Evolutionary conservation across 176 grass and related monocot species (phyloP).

Genomic region (Alloteropsis semialata): DNA sequence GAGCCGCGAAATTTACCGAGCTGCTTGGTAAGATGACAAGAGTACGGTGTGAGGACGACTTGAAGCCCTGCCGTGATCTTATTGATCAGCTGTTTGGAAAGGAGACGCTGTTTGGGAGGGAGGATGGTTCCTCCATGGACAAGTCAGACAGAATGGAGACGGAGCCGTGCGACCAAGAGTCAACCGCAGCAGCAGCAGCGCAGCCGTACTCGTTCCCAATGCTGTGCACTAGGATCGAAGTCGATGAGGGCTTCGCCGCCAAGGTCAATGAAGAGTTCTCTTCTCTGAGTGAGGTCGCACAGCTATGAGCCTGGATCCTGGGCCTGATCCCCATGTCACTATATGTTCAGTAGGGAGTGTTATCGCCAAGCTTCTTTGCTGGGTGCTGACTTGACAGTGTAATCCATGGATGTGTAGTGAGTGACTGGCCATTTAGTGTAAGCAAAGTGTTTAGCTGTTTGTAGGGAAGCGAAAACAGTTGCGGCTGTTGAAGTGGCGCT

Average conservation of each 20-base stretch:
- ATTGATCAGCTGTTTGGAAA: conserved; percentile 34
- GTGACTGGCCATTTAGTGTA: background rate
- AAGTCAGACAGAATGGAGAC: background rate
- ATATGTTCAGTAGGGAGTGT: background rate
- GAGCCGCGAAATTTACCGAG: conserved; percentile 45
- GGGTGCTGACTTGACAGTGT: background rate
- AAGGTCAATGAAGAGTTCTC: conserved; percentile 48
- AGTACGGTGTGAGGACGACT: conserved; percentile 54
- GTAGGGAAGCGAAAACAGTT: background rate
- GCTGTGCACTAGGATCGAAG: conserved; percentile 26
- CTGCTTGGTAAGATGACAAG: conserved; percentile 62
- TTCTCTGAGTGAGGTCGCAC: conserved; percentile 31
- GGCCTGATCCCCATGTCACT: background rate
- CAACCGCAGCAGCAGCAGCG: conserved; percentile 3
- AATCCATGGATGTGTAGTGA: background rate
- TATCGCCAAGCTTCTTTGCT: background rate
- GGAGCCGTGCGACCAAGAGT: background rate
- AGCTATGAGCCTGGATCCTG: conserved; percentile 47
- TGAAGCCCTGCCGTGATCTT: conserved; percentile 59
- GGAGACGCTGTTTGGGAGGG: conserved; percentile 31
- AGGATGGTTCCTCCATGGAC: background rate
- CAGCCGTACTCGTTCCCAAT: conserved; percentile 39
- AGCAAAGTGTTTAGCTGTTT: conserved; percentile 18
- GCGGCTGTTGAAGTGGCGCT: background rate
- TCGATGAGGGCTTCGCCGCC: conserved; percentile 35